Evolutionary conservation across 2,329 filamentous ascomycete genomes (phyloP).

Genomic region (Cladosporium sp.): DNA sequence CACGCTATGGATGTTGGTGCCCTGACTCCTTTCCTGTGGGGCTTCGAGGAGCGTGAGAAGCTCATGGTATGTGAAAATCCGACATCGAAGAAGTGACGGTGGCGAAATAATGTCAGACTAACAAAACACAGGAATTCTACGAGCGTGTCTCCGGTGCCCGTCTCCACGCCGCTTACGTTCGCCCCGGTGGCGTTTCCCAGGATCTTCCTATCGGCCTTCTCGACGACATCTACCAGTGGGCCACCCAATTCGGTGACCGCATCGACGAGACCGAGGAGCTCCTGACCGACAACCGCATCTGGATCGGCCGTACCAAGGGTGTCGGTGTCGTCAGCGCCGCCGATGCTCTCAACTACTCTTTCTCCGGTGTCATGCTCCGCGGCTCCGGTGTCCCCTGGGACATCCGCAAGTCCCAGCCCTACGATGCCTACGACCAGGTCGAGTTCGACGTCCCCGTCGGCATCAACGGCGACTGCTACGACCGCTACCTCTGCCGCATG

Average conservation of each 20-base stretch:
- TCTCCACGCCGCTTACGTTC: conserved; percentile 94
- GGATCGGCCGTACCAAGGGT: conserved; percentile 88
- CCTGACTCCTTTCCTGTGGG: conserved; percentile 97
- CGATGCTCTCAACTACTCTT: conserved; percentile 95
- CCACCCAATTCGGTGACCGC: conserved; percentile 96
- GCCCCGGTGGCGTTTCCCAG: conserved; percentile 93
- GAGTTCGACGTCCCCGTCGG: conserved; percentile 98
- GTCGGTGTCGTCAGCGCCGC: conserved; percentile 86
- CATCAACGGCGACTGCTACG: conserved; percentile 97
- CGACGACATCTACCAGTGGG: conserved; percentile 99
- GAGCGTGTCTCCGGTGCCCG: conserved; percentile 97
- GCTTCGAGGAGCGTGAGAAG: conserved; percentile 99
- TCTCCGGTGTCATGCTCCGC: conserved; percentile 96
- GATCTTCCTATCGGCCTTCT: conserved; percentile 90
- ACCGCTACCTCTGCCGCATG: conserved; percentile 98
- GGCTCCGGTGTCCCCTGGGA: conserved; percentile 96
- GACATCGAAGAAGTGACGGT: not conserved
- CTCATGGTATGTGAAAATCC: conserved; percentile 72
- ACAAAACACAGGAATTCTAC: conserved; percentile 82
- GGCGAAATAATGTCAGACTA: conserved; percentile 1
- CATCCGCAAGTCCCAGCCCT: conserved; percentile 92
- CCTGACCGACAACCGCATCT: conserved; percentile 98
- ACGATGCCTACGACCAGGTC: conserved; percentile 96
- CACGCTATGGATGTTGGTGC: conserved; percentile 99
- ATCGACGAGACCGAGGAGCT: conserved; percentile 99